Percentiles rank a stretch among this genome's conserved stretches.
phyloP scores from a whole-genome alignment of 2,329 filamentous ascomycete genomes.

The Pseudonectria foliicola region DNA sequence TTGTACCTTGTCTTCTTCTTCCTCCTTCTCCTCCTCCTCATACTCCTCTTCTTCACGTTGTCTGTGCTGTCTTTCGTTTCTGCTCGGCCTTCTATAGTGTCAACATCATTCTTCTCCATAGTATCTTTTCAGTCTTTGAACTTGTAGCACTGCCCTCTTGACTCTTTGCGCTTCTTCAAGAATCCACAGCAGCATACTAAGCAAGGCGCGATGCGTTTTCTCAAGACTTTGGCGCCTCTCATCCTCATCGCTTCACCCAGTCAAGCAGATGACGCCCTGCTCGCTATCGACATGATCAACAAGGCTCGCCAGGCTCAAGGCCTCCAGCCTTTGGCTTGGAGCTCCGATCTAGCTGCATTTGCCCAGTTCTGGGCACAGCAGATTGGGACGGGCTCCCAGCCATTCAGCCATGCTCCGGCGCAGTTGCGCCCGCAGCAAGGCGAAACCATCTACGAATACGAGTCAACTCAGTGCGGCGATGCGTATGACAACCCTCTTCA shows the following conservation, averaged over 20 bases:
- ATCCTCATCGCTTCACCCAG: conserved; percentile 6
- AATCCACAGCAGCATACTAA: no score
- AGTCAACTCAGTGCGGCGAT: conserved; percentile 22
- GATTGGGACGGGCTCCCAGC: conserved; percentile 23
- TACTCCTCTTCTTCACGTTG: no score
- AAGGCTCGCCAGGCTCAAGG: conserved; percentile 23
- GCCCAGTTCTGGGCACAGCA: conserved; percentile 29
- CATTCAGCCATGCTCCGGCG: conserved; percentile 26
- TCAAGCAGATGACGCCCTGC: conserved; percentile 17
- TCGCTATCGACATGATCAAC: conserved; percentile 25
- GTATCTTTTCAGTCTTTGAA: no score
- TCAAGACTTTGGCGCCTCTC: conserved; percentile 4
- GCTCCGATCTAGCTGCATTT: conserved; percentile 22
- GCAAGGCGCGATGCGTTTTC: no score
- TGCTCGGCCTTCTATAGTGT: no score
- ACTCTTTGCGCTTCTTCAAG: no score
- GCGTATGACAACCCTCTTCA: conserved; percentile 24
- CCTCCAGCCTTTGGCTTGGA: conserved; percentile 23
- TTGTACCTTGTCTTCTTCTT: no score
- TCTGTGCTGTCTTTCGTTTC: no score
- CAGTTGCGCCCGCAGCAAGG: conserved; percentile 26
- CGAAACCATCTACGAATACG: conserved; percentile 27
- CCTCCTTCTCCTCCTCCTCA: no score
- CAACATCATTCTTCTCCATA: no score
- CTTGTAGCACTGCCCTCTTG: no score